Evolutionary conservation across 768 basidiomycete species (phyloP), one percentile per base, ranked within the genome.

Genomic region (Solioccasus polychromus): DNA sequence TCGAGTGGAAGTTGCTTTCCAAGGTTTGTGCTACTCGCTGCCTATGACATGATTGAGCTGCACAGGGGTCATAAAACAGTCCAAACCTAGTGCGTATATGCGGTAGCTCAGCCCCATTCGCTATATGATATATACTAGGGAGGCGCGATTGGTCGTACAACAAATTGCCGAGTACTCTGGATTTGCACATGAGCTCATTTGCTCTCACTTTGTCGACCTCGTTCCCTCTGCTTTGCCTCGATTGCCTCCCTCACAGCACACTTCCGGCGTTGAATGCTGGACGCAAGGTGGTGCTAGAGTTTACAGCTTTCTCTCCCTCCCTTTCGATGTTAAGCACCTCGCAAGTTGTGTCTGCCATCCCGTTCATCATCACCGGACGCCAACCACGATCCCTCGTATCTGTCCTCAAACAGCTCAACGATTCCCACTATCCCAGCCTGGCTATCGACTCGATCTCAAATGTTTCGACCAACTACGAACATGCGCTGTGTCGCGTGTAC

Each of bases 331-430:
- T 73, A 34, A 69, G 70, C 29, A 52, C 61, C 3, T 44, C 62
- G 3, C 75, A 72, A 52, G 53, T 74, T 26, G 48, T 75, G 23
- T 74, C 74, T 43, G 60, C 72, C 3, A 42, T 77, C 5, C 75
- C 78, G 4, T 77, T 76, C 52, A 59, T 71, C 44, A 54, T 66
- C 9, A 61, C 67, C 22, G 58, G 54, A 39, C 57, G 76, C 24
- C 62, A 73, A 9, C 64, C 74, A 12, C 50, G 65, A 5, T 55
- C 67, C 6, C 55, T 78, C 18, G 61, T 67, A 18, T 65, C 60
- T 14, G 53, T 78, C 40, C 61, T 75, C 19, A 55, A 69, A 38
- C 51, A 66, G 2, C 60, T 78, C 12, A 57, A 54, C 9, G 61
- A 64, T 14, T 48, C 50, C 25, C 6, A 45, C n/a, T 44, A 57